A percentile compares a stretch with the other conserved stretches of the same genome.
These are phyloP conservation scores for Monosporozyma servazzii DNA, from an alignment of 805 yeast genomes.

Conservation along the genomic window DNA sequence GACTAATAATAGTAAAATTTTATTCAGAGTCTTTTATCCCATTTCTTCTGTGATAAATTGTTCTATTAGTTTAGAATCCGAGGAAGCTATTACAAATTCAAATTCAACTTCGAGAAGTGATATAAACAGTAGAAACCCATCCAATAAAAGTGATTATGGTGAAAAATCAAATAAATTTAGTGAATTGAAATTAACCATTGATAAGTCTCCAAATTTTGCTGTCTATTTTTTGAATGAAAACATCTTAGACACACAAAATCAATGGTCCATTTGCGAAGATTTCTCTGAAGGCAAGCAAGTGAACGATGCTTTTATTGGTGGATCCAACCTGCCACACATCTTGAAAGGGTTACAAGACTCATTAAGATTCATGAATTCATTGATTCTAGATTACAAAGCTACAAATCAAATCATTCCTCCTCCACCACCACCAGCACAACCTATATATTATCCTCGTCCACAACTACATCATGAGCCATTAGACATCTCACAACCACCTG, in stretches of 20 bases:
- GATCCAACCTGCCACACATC: constrained; percentile 58
- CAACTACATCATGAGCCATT: constrained; percentile 6
- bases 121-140: not conserved
- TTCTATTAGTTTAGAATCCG: constrained; percentile 42
- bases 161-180: constrained; percentile 25
- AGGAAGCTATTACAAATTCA: constrained; percentile 12
- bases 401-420: constrained; percentile 25
- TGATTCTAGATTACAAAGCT: constrained; percentile 39
- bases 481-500: constrained; percentile 4
- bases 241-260: constrained; percentile 32
- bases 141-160: constrained; percentile 10
- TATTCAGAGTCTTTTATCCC: constrained; percentile 68
- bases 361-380: constrained; percentile 44
- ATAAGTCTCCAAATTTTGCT: constrained; percentile 67
- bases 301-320: constrained; percentile 53
- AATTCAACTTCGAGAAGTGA: not conserved
- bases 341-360: constrained; percentile 49
- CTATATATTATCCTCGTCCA: constrained; percentile 4
- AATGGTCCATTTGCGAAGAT: constrained; percentile 63
- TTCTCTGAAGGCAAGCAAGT: constrained; percentile 81
- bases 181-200: constrained; percentile 43
- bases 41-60: constrained; percentile 50
- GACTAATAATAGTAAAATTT: constrained; percentile 54
- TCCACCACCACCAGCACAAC: constrained; percentile 2
- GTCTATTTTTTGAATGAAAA: constrained; percentile 56